Evolutionary conservation across 2,329 filamentous ascomycete genomes (phyloP).

Genomic region (Paecilomyces niveus): DNA sequence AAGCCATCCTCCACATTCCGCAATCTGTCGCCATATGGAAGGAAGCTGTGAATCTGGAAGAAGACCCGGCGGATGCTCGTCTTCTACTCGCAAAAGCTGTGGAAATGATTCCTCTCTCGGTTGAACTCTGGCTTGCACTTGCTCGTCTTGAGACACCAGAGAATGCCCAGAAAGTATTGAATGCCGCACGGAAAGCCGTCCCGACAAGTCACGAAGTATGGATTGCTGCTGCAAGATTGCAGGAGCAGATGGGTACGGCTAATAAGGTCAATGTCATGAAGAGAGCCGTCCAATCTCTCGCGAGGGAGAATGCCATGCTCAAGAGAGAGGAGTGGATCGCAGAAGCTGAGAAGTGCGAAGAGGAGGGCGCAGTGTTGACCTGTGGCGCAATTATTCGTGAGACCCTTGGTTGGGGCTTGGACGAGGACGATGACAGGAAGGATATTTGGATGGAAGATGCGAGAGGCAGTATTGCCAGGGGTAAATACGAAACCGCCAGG

Average conservation of each 20-base stretch:
- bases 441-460: conserved; percentile 96
- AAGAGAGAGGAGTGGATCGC: conserved; percentile 96
- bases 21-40: conserved; percentile 98
- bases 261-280: conserved; percentile 88
- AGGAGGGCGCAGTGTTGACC: conserved; percentile 79
- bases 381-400: conserved; percentile 86
- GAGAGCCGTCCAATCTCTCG: conserved; percentile 79
- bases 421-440: conserved; percentile 93
- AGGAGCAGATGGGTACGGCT: conserved; percentile 79
- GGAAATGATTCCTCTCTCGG: conserved; percentile 85
- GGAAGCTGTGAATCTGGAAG: conserved; percentile 89
- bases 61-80: conserved; percentile 79
- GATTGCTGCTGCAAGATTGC: conserved; percentile 86
- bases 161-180: conserved; percentile 90
- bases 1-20: conserved; percentile 85
- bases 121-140: conserved; percentile 91
- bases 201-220: conserved; percentile 93
- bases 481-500: conserved; percentile 80
- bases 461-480: conserved; percentile 69
- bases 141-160: conserved; percentile 83
- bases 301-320: conserved; percentile 89
- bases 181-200: conserved; percentile 87
- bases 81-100: conserved; percentile 89
- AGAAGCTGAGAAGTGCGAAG: conserved; percentile 90
- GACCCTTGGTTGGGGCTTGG: conserved; percentile 85